These are phyloP conservation scores for Tylopilus sp. DNA, from an alignment of 768 basidiomycete genomes.

Conservation along the genomic window DNA sequence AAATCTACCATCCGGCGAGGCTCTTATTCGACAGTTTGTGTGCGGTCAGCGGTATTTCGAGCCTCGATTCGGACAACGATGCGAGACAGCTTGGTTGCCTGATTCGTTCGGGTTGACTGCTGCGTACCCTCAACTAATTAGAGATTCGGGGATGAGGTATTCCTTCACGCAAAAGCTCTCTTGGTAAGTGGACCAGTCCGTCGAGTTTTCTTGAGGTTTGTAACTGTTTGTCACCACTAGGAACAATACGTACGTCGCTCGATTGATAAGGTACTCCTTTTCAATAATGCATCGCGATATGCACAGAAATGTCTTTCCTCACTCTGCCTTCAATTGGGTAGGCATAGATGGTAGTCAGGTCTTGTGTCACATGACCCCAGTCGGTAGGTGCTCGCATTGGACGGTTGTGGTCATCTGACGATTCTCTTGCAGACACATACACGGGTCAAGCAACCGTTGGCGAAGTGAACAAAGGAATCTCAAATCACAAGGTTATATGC, in stretches of 20 bases:
- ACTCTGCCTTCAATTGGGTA: conserved; percentile 95
- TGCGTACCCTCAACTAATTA: conserved; percentile 85
- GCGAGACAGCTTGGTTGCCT: conserved; percentile 81
- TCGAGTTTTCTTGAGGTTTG: neutral
- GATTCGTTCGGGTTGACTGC: conserved; percentile 93
- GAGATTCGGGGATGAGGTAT: conserved; percentile 80
- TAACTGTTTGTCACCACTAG: conserved; percentile 34
- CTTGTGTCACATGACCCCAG: conserved; percentile 96
- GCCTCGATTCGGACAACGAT: conserved; percentile 55
- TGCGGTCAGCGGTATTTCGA: conserved; percentile 91
- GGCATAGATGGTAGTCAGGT: conserved; percentile 95
- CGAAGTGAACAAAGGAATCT: conserved; percentile 81
- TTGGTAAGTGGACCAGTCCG: conserved; percentile 49
- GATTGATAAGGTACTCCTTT: neutral
- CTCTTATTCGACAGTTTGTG: conserved; percentile 86
- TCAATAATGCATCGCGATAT: neutral
- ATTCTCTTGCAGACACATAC: conserved; percentile 63
- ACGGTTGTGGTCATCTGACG: neutral
- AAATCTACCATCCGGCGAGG: conserved; percentile 96
- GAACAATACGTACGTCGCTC: conserved; percentile 68
- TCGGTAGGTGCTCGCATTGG: conserved; percentile 38
- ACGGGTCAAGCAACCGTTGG: conserved; percentile 87
- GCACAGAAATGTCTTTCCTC: conserved; percentile 83
- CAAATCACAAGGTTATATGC: conserved; percentile 80
- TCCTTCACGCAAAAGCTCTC: conserved; percentile 98